Evolutionary conservation across 441 rosid genomes (phyloP), one percentile per base, ranked within the genome.

Genomic region (Arabidopsis hybrid): DNA sequence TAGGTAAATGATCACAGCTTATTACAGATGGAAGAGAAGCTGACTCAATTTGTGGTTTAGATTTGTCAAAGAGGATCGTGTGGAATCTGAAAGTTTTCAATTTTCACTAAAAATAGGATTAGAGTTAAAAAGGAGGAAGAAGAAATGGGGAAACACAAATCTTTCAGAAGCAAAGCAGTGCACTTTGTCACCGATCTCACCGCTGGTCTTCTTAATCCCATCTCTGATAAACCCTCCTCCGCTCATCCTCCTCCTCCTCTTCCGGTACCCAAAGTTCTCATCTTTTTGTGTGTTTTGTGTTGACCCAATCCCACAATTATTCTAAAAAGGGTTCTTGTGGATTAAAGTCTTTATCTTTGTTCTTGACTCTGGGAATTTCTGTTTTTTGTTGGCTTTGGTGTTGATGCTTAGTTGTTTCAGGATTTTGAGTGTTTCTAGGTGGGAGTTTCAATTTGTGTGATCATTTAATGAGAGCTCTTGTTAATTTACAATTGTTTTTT

Each of bases 111-210:
- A 75, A 60, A 75, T 67, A 78, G 73, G 17, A 12, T 59, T 10
- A 21, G 4, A 4, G 35, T 60, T 46, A 2, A 31, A 61, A 60
- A 26, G 31, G 49, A 17, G 10, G 56, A 42, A 32, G 14, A 39
- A 17, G 9, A 21, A 52, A 89, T 92, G 99, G 96, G 91, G 14
- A 92, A 85, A 74, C 89, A 88, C 67, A 85, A 76, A 85, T 87
- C 93, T n/a, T 71, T 95, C 71, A 86, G 84, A 88, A 91, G 92
- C 84, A 95, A 89, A 87, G 97, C 99, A 57, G 96, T 88, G 26
- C 88, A 91, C 85, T 88, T 95, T 45, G 97, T 95, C 59, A 77
- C 97, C 85, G 97, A 89, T 87, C 86, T 95, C 77, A 89, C 99
- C 91, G 85, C 99, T 75, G 96, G 82, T 59, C 80, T 95, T 66